These are phyloP conservation scores for Prunus dulcis DNA, from an alignment of 306 rosid species.

Conservation along the genomic window DNA sequence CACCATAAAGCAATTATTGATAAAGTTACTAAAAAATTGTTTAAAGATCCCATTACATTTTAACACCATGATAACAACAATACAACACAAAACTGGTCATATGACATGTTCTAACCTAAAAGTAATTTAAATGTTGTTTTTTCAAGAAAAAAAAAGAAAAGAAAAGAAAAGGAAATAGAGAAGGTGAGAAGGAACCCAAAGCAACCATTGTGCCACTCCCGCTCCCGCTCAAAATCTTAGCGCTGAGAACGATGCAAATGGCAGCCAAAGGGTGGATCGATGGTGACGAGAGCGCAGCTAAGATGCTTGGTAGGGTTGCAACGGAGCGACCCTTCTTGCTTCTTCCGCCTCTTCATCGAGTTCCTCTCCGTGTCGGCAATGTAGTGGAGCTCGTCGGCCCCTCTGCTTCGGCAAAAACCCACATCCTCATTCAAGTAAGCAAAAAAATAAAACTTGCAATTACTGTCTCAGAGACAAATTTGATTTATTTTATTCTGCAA, in stretches of 20 bases:
- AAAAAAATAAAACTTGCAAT: too few species aligned
- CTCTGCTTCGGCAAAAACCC: slow-evolving; percentile 82
- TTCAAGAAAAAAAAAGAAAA: too few species aligned
- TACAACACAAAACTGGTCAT: too few species aligned
- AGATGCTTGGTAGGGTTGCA: slow-evolving; percentile 58
- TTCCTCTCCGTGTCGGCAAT: slow-evolving; percentile 77
- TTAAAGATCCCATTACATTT: too few species aligned
- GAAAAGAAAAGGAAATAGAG: too few species aligned
- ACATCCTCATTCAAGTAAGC: slow-evolving; percentile 55
- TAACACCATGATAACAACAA: too few species aligned
- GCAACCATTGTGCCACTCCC: not conserved
- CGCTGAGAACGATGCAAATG: not conserved
- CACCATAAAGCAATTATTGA: too few species aligned
- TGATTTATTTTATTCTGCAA: not conserved
- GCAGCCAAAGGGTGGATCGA: slow-evolving; percentile 48
- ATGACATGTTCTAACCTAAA: too few species aligned
- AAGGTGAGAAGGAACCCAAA: too few species aligned
- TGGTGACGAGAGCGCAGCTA: slow-evolving; percentile 56
- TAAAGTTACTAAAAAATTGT: too few species aligned
- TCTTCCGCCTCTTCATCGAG: slow-evolving; percentile 72
- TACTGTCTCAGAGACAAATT: not conserved
- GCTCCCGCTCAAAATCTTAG: slow-evolving; percentile 5
- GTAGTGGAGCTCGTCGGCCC: slow-evolving; percentile 85
- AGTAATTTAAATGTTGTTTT: too few species aligned
- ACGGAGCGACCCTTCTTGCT: slow-evolving; percentile 50